A percentile compares a stretch with the other conserved stretches of the same genome.
Conservation (phyloP, 2,329 filamentous ascomycete species). For the Neopestalotiopsis clavispora region DNA sequence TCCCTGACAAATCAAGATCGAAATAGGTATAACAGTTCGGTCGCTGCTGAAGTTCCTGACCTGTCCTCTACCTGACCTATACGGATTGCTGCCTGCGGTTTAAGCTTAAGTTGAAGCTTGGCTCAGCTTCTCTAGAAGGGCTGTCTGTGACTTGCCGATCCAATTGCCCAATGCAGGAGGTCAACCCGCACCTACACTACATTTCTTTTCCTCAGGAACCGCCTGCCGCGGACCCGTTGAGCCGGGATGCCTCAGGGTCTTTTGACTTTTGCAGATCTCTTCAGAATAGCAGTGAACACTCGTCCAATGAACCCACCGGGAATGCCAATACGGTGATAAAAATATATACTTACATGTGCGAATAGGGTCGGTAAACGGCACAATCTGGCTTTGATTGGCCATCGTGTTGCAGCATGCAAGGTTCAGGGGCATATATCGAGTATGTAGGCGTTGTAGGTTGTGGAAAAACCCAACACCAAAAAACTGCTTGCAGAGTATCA, state of each 20-base stretch:
- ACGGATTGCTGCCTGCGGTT: not conserved
- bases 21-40: not conserved
- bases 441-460: not conserved
- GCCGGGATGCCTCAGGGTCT: not conserved
- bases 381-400: too few species aligned
- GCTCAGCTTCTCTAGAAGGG: not conserved
- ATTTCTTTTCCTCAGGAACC: not conserved
- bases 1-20: not conserved
- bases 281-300: not conserved
- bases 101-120: constrained; percentile 6
- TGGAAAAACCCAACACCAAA: not conserved
- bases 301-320: not conserved
- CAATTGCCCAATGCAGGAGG: not conserved
- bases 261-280: not conserved
- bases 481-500: not conserved
- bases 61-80: not conserved
- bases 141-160: not conserved
- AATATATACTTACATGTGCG: too few species aligned
- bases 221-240: not conserved
- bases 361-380: too few species aligned
- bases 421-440: not conserved
- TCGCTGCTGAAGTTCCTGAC: not conserved
- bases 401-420: not conserved
- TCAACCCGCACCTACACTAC: not conserved
- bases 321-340: not conserved